Evolutionary conservation across 495 filamentous ascomycete genomes (phyloP), one percentile per base, ranked within the genome.

Genomic region (Terfezia claveryi): DNA sequence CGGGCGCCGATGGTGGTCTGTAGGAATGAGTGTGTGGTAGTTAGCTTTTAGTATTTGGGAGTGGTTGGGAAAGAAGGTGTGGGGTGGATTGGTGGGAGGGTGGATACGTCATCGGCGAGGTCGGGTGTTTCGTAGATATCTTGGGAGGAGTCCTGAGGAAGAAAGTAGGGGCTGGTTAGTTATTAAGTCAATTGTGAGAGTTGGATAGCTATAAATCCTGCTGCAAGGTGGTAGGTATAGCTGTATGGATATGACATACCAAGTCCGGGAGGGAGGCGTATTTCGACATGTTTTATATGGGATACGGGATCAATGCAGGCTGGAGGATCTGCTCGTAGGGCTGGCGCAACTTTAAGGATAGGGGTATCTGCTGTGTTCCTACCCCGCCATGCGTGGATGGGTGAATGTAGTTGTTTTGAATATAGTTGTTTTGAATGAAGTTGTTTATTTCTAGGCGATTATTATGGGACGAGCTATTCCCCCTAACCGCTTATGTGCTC

Each of bases 61-160:
- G 11, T 17, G 17, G 11, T 52, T 14, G 50, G 23, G 50, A 52
- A 8, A 52, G 50, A 8, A 11, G 23, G 50, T 4, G 50, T 1
- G 50, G 14, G 50, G 50, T 56, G 59, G 50, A 61, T 20, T 65
- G 62, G 38, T 77, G 85, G n/a, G 56, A 85, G 66, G 38, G 87
- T 95, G 32, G 86, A 93, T 53, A 74, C 80, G 65, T 91, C 88
- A 62, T 94, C 85, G 14, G 41, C 41, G 17, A 46, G 41, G 17
- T 46, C 12, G 36, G 62, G 62, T 27, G 62, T 58, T 36, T 67
- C 60, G 65, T 68, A 36, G 54, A 8, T 12, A 50, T 23, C 32
- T 50, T 50, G 23, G 41, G 27, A 38, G 17, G 36, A 23, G 55
- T 37, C 51, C 7, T 20, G 54, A 55, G 27, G 8, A 41, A 41